phyloP scores from a whole-genome alignment of 495 filamentous ascomycete genomes.

The Penicillium goetzii region DNA sequence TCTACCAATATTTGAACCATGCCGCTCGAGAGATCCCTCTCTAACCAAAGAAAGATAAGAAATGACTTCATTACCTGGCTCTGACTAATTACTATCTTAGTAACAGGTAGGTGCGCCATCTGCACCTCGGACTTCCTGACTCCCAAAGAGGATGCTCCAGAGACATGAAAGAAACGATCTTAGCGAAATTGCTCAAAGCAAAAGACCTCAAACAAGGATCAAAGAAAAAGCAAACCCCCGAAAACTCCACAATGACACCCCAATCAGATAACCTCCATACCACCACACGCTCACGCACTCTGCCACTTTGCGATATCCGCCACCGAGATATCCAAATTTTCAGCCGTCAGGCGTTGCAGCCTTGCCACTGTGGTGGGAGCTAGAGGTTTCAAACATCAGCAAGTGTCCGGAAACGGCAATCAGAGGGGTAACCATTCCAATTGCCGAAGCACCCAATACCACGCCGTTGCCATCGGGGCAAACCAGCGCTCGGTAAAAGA shows the following conservation, averaged over 20 bases:
- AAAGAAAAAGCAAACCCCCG: constrained; percentile 10
- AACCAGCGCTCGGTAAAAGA: background rate
- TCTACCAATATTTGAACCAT: background rate
- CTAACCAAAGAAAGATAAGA: background rate
- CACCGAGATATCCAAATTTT: constrained; percentile 44
- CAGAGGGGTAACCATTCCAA: background rate
- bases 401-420: constrained; percentile 17
- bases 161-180: background rate
- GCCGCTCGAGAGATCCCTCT: background rate
- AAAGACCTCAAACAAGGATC: constrained; percentile 5
- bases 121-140: background rate
- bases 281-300: constrained; percentile 24
- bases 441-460: constrained; percentile 1
- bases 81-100: constrained; percentile 3
- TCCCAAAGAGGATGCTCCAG: background rate
- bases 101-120: background rate
- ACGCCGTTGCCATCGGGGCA: background rate
- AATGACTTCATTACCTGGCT: background rate
- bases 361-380: constrained; percentile 35
- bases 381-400: constrained; percentile 26
- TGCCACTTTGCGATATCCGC: constrained; percentile 44
- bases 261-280: constrained; percentile 1
- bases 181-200: constrained; percentile 1
- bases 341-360: constrained; percentile 37
- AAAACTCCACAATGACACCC: constrained; percentile 25